Percentiles rank a stretch among this genome's conserved stretches.
These are phyloP conservation scores for Rhodomyrtus tomentosa DNA, from an alignment of 345 rosid genomes.

Conservation along the genomic window DNA sequence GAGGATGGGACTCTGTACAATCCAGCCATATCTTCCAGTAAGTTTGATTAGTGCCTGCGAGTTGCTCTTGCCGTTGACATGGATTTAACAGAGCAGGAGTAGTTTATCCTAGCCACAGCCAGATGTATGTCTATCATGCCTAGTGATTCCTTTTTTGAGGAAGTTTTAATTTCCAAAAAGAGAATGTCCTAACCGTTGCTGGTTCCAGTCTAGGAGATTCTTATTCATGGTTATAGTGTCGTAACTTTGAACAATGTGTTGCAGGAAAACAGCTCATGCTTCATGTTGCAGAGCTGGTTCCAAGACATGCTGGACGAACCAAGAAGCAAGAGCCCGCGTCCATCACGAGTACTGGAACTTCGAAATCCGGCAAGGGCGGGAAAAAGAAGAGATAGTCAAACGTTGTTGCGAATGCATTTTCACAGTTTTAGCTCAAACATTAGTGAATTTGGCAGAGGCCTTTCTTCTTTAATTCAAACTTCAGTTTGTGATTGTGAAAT, in stretches of 20 bases:
- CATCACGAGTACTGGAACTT: conserved; percentile 31
- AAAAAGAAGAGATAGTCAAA: conserved; percentile 57
- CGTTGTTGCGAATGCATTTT: background rate
- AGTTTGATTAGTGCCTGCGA: conserved; percentile 3
- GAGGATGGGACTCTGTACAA: conserved; percentile 76
- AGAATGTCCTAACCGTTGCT: background rate
- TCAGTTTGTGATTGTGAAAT: background rate
- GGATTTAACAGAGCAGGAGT: background rate
- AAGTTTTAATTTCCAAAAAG: background rate
- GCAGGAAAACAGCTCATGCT: conserved; percentile 83
- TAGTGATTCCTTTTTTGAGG: background rate
- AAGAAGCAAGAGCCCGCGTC: conserved; percentile 76
- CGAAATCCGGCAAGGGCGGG: conserved; percentile 69
- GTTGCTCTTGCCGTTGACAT: background rate
- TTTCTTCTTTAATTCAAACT: background rate
- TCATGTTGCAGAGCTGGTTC: conserved; percentile 78
- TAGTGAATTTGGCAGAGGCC: background rate
- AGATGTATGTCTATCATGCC: background rate
- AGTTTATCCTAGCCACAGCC: background rate
- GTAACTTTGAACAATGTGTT: background rate
- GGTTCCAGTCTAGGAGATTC: background rate
- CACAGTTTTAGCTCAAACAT: background rate
- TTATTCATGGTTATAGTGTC: background rate
- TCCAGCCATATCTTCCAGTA: conserved; percentile 77
- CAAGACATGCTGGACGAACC: conserved; percentile 71